phyloP scores from a whole-genome alignment of 164 flowering plant species.

The Vitis rupestris region DNA sequence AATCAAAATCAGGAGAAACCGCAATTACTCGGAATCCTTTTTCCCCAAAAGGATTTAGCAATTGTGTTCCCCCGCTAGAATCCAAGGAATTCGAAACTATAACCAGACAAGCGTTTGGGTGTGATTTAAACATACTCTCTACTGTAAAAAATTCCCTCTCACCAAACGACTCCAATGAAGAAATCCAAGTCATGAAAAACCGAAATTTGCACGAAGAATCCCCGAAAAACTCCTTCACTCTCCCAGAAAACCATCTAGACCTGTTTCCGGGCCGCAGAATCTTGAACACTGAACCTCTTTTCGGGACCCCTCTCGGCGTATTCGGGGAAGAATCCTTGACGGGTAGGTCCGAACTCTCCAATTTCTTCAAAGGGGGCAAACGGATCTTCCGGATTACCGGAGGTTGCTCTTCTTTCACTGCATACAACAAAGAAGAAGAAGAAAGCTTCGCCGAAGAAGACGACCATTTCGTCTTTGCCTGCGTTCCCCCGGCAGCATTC shows the following conservation, averaged over 20 bases:
- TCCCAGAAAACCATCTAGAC: slow-evolving; percentile 31
- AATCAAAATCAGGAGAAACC: slow-evolving; percentile 62
- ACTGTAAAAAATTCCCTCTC: slow-evolving; percentile 49
- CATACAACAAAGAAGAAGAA: slow-evolving; percentile 35
- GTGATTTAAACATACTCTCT: slow-evolving; percentile 71
- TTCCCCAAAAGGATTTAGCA: slow-evolving; percentile 50
- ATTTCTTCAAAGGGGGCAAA: slow-evolving; percentile 26
- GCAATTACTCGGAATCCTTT: slow-evolving; percentile 53
- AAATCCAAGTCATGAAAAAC: slow-evolving; percentile 93
- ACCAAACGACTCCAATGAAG: slow-evolving; percentile 59
- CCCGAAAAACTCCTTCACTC: slow-evolving; percentile 45
- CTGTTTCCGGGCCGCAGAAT: slow-evolving; percentile 13
- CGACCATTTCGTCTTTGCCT: slow-evolving; percentile 6
- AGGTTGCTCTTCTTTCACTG: slow-evolving; percentile 46
- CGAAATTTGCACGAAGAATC: slow-evolving; percentile 46
- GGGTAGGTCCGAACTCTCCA: slow-evolving; percentile 7
- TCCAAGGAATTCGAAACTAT: slow-evolving; percentile 70
- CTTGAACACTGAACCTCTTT: slow-evolving; percentile 10
- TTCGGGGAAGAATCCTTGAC: slow-evolving; percentile 5
- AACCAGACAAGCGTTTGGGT: slow-evolving; percentile 69
- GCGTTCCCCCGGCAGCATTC: slow-evolving; percentile 12
- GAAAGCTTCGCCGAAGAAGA: slow-evolving; percentile 22
- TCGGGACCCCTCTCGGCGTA: slow-evolving; percentile 17
- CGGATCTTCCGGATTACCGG: slow-evolving; percentile 28
- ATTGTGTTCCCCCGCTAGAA: slow-evolving; percentile 38